Conservation (phyloP, 75 land plant species). For the Selaginella tamariscina region DNA sequence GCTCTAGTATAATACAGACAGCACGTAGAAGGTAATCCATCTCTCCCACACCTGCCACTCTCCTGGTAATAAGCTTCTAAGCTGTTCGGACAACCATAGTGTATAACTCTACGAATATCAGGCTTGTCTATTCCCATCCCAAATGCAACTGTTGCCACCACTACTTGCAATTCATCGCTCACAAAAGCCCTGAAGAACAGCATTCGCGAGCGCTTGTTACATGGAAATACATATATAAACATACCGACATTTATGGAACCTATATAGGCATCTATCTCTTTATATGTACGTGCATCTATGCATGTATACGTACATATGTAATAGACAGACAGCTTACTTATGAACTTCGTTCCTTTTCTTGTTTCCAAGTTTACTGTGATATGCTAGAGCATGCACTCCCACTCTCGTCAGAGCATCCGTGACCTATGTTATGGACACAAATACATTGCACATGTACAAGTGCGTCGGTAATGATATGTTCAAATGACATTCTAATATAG, state of each 20-base stretch:
- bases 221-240: no score
- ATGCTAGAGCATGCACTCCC: conserved; percentile 49
- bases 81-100: conserved; percentile 89
- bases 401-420: conserved; percentile 29
- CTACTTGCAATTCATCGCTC: conserved; percentile 54
- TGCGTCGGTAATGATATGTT: no score
- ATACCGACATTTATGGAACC: no score
- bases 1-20: conserved; percentile 60
- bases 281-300: no score
- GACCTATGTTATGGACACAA: conserved; percentile 23
- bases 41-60: conserved; percentile 90
- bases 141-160: conserved; percentile 91
- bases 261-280: no score
- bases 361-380: conserved; percentile 62
- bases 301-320: no score
- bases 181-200: conserved; percentile 45
- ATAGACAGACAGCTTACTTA: conserved; percentile 29
- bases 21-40: conserved; percentile 67
- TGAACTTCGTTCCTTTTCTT: conserved; percentile 50
- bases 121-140: conserved; percentile 96
- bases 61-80: conserved; percentile 86
- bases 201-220: neutral
- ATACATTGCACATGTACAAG: no score
- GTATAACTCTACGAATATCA: conserved; percentile 66
- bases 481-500: no score